A percentile compares a stretch with the other conserved stretches of the same genome.
Conservation (phyloP, 2,329 filamentous ascomycete species). For the Pseudogymnoascus sp. region DNA sequence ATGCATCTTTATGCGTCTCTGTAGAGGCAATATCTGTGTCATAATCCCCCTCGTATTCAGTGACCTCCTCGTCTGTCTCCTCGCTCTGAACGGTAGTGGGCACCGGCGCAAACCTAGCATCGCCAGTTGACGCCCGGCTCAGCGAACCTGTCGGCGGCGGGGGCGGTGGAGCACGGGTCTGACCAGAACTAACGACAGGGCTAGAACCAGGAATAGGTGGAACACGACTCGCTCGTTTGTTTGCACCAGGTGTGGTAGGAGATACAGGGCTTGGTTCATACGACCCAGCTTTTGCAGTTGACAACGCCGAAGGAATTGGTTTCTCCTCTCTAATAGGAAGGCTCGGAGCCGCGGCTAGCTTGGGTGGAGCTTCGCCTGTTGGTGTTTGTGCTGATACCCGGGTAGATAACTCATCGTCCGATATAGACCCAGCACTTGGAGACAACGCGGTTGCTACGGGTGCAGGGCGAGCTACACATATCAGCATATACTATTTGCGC, state of each 20-base stretch:
- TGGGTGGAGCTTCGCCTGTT: constrained; percentile 32
- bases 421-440: constrained; percentile 72
- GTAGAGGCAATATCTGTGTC: constrained; percentile 96
- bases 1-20: constrained; percentile 85
- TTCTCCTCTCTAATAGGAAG: constrained; percentile 38
- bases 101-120: constrained; percentile 41
- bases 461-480: constrained; percentile 52
- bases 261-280: constrained; percentile 33
- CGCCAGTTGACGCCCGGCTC: constrained; percentile 53
- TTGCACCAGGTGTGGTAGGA: constrained; percentile 30
- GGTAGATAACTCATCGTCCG: constrained; percentile 76
- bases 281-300: constrained; percentile 31
- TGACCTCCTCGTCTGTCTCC: constrained; percentile 71
- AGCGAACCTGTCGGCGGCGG: constrained; percentile 46
- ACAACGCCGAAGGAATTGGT: constrained; percentile 36
- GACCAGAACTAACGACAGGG: constrained; percentile 38
- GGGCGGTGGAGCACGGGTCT: constrained; percentile 59
- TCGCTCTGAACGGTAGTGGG: constrained; percentile 39
- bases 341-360: constrained; percentile 35
- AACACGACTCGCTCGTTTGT: constrained; percentile 48
- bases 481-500: constrained; percentile 22
- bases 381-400: constrained; percentile 38
- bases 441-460: constrained; percentile 51
- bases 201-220: constrained; percentile 54
- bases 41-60: constrained; percentile 95